phyloP scores from a whole-genome alignment of 2,329 filamentous ascomycete species.

The Penicillium crustosum region DNA sequence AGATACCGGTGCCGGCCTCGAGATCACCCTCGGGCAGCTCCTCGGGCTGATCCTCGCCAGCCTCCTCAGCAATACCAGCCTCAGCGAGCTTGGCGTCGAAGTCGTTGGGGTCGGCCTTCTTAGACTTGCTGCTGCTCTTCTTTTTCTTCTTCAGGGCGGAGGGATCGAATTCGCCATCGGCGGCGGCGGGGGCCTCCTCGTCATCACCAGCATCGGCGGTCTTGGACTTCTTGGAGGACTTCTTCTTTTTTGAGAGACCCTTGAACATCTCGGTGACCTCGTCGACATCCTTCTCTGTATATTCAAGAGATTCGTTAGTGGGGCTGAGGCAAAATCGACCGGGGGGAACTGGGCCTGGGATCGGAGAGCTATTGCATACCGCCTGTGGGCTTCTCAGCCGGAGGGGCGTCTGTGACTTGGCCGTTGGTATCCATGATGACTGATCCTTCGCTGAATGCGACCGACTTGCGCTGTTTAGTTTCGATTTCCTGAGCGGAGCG shows the following conservation, averaged over 20 bases:
- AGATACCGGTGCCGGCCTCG: conserved; percentile 85
- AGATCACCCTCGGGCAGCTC: conserved; percentile 69
- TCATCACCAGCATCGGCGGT: conserved; percentile 52
- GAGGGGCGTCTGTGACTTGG: conserved; percentile 71
- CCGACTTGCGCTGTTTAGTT: conserved; percentile 80
- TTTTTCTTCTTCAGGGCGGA: conserved; percentile 81
- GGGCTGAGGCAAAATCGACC: conserved; percentile 41
- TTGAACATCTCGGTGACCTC: conserved; percentile 68
- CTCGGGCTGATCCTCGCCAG: conserved; percentile 56
- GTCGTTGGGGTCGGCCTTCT: conserved; percentile 61
- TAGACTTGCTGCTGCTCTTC: conserved; percentile 51
- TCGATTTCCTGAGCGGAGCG: conserved; percentile 42
- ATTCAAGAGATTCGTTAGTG: conserved; percentile 25
- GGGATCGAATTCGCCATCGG: conserved; percentile 63
- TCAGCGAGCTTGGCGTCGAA: conserved; percentile 67
- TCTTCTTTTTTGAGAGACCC: conserved; percentile 73
- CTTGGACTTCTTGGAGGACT: conserved; percentile 59
- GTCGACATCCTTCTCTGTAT: conserved; percentile 57
- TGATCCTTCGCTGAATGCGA: conserved; percentile 86
- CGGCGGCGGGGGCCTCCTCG: conserved; percentile 53
- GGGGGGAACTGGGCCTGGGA: conserved; percentile 2
- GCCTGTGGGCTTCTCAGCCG: conserved; percentile 76
- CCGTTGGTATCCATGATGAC: conserved; percentile 88
- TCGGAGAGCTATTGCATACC: conserved; percentile 60
- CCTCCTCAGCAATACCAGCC: conserved; percentile 60